Percentiles rank a stretch among this genome's conserved stretches.
These are phyloP conservation scores for Pestalotiopsis sp. DNA, from an alignment of 2,329 filamentous ascomycete species.

Conservation along the genomic window DNA sequence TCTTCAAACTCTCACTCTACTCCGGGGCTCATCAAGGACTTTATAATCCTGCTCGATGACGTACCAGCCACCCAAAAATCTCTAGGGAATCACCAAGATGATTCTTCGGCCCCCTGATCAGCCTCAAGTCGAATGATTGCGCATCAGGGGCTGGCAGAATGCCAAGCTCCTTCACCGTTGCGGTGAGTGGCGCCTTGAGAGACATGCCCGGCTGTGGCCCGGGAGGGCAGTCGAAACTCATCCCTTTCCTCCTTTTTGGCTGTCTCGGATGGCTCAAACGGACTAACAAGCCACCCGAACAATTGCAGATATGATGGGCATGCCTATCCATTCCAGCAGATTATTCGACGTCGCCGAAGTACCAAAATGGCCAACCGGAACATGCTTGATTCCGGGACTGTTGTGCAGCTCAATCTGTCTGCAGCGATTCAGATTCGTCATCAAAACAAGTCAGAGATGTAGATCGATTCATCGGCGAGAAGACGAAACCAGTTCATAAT, in stretches of 20 bases:
- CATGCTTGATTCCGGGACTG: background rate
- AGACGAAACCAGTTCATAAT: background rate
- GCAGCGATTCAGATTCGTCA: background rate
- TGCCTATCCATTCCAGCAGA: conserved; percentile 1
- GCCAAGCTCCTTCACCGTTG: background rate
- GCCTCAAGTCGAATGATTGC: background rate
- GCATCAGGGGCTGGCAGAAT: background rate
- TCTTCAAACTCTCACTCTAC: no score
- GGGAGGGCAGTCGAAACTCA: background rate
- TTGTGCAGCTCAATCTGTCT: background rate
- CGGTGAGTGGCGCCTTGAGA: background rate
- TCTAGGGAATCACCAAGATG: background rate
- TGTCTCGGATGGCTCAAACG: background rate
- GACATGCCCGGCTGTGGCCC: background rate
- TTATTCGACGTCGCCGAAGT: background rate
- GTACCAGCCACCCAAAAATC: background rate
- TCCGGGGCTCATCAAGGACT: background rate
- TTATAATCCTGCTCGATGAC: background rate
- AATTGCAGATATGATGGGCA: background rate
- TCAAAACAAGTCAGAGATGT: background rate
- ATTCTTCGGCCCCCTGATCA: background rate
- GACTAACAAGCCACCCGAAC: background rate
- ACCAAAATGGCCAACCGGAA: background rate
- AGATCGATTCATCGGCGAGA: background rate
- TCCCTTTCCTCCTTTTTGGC: background rate